Base-by-base conservation (phyloP, 139 green algal genomes). In the Picochlorum sp. region DNA sequence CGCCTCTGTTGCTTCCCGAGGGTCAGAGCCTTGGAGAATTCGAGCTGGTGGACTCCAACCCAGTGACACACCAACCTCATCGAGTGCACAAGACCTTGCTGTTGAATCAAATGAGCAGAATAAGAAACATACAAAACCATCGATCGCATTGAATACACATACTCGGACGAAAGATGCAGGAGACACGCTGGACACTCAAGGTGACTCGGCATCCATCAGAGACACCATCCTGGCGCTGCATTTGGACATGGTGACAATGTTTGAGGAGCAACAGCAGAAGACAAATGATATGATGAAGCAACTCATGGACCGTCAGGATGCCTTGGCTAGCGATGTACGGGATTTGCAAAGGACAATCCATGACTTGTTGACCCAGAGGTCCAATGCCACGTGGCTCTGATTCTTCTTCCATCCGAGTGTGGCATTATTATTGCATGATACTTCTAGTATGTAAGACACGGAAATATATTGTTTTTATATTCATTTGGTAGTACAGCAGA, bases 161-260 rank as follows among this genome's bases (percentile, higher is more conserved):
- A 24, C 47, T 54, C 8, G 6, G 47, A 26, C 0, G 10, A 54
- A 54, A 54, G 47, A 26, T 21, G n/a, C 6, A 7, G 7, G 47
- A 54, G 18, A 54, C 16, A 54, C 13, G 47, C 45, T 51, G 45
- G 45, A 15, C 14, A 51, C 14, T 51, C 47, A 24, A 24, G 47
- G 11, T 21, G 47, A 20, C 15, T 54, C 18, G 1, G 11, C 8
- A 10, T 21, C 18, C 26, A 44, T 73, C 21, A 41, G 59, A 37
- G 58, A 78, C 2, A 66, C 73, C 60, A 65, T 78, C 23, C 66
- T 78, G 20, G 71, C 71, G 16, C 44, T 78, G 52, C 71, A 78
- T 55, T 37, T 73, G 4, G 71, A 78, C 34, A 70, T 78, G 60
- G 41, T 78, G 3, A 65, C 41, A 9, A 65, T 73, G 51, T 78